These are phyloP conservation scores for Suillus decipiens DNA, from an alignment of 768 basidiomycete species.

Conservation along the genomic window DNA sequence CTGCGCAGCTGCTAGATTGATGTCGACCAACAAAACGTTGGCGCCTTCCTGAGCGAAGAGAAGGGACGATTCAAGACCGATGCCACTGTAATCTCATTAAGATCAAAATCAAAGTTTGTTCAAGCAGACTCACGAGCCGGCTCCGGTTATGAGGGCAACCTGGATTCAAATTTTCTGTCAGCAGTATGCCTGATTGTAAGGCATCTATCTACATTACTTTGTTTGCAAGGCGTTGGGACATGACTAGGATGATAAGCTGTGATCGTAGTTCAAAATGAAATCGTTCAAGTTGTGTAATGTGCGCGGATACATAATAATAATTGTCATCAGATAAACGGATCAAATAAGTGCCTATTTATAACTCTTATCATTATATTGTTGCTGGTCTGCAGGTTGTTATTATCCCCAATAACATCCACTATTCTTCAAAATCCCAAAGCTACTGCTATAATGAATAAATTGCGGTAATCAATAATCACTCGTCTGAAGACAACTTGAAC, in stretches of 20 bases:
- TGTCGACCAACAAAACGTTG: constrained; percentile 85
- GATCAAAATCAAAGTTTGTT: constrained; percentile 19
- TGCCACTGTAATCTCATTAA: constrained; percentile 62
- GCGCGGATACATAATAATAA: not conserved
- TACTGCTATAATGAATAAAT: not conserved
- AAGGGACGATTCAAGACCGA: constrained; percentile 94
- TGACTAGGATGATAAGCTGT: constrained; percentile 26
- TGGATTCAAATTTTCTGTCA: constrained; percentile 30
- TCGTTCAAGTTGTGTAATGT: not conserved
- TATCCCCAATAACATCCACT: not conserved
- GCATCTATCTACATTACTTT: constrained; percentile 44
- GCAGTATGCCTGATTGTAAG: not conserved
- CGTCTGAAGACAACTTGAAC: not conserved
- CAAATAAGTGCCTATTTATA: not conserved
- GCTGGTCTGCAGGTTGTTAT: not conserved
- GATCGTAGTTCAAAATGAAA: constrained; percentile 10
- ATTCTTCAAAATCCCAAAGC: not conserved
- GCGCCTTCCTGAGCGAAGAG: constrained; percentile 95
- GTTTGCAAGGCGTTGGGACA: constrained; percentile 69
- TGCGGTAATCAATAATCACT: not conserved
- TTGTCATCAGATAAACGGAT: not conserved
- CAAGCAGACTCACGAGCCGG: constrained; percentile 68
- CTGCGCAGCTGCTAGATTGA: constrained; percentile 76
- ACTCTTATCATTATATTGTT: not conserved
- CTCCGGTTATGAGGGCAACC: constrained; percentile 85